Conservation (phyloP, 2,329 filamentous ascomycete species). For the Sphaerulina vaccinii region DNA sequence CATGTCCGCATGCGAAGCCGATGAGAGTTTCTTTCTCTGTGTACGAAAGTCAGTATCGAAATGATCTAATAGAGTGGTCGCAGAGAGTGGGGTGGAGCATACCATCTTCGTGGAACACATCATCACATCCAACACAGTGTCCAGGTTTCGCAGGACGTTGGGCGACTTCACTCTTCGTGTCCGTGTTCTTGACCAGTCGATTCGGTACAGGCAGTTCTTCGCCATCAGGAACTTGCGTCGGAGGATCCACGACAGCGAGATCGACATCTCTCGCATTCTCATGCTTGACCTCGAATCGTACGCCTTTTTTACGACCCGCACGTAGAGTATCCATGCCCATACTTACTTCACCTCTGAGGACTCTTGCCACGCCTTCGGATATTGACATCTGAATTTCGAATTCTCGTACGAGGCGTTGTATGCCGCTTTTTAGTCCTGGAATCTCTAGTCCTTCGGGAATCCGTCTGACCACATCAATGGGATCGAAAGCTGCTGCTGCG, state of each 20-base stretch:
- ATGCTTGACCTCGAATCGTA: constrained; percentile 77
- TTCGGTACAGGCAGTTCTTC: constrained; percentile 27
- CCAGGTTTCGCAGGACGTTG: constrained; percentile 34
- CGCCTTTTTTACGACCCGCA: constrained; percentile 74
- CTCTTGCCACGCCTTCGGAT: constrained; percentile 81
- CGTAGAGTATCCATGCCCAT: constrained; percentile 78
- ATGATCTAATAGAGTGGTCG: too few relatives aligned
- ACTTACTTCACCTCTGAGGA: constrained; percentile 83
- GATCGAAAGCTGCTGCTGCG: constrained; percentile 73
- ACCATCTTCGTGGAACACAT: constrained; percentile 41
- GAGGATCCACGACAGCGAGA: constrained; percentile 34
- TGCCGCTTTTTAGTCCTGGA: constrained; percentile 80
- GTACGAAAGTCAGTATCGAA: too few relatives aligned
- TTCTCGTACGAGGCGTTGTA: constrained; percentile 89
- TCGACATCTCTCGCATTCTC: constrained; percentile 34
- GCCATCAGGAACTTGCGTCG: constrained; percentile 28
- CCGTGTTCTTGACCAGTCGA: constrained; percentile 24
- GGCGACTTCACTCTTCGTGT: constrained; percentile 18
- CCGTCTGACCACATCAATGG: constrained; percentile 81
- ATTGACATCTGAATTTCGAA: constrained; percentile 95
- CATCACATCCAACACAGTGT: constrained; percentile 42
- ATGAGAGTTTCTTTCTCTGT: constrained; percentile 70
- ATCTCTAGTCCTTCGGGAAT: constrained; percentile 95
- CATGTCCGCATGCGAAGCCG: constrained; percentile 78
- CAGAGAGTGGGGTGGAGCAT: too few relatives aligned